Conservation (phyloP, 176 grass and related monocot species). For the Phoenix roebelenii region DNA sequence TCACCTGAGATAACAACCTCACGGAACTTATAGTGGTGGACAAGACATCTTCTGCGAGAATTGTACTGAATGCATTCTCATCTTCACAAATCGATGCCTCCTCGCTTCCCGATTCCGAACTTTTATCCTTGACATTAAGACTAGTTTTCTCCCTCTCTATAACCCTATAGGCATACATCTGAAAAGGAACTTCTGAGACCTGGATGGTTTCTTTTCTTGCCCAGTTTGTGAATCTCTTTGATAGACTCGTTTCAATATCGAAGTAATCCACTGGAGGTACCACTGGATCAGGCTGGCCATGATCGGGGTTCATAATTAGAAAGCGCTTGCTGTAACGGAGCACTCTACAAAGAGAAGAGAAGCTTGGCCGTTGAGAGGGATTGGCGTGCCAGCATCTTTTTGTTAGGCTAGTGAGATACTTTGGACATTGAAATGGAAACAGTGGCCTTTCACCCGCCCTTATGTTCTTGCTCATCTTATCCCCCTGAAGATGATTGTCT, state of each 20-base stretch:
- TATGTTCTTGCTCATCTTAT: constrained; percentile 96
- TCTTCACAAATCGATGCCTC: constrained; percentile 50
- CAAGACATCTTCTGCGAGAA: constrained; percentile 27
- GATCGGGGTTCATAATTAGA: constrained; percentile 68
- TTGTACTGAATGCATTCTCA: constrained; percentile 33
- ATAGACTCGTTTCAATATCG: constrained; percentile 57
- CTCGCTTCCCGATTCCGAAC: constrained; percentile 54
- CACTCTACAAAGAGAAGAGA: constrained; percentile 68
- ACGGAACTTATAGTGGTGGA: constrained; percentile 20
- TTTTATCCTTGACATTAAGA: constrained; percentile 31
- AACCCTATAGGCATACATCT: constrained; percentile 76
- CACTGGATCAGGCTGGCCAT: constrained; percentile 37
- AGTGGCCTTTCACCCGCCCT: constrained; percentile 65
- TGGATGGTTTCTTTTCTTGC: constrained; percentile 20
- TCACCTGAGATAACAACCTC: constrained; percentile 23
- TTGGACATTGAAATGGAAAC: constrained; percentile 81
- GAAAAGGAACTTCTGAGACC: constrained; percentile 65
- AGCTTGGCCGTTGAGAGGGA: constrained; percentile 59
- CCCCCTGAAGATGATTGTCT: constrained; percentile 86
- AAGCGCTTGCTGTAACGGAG: constrained; percentile 83
- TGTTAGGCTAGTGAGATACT: constrained; percentile 60
- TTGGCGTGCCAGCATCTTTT: constrained; percentile 83
- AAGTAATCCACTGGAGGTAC: constrained; percentile 47
- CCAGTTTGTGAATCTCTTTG: constrained; percentile 38
- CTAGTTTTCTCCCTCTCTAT: constrained; percentile 58